Conservation (phyloP, 257 asterid species). For the Nicotiana knightiana region DNA sequence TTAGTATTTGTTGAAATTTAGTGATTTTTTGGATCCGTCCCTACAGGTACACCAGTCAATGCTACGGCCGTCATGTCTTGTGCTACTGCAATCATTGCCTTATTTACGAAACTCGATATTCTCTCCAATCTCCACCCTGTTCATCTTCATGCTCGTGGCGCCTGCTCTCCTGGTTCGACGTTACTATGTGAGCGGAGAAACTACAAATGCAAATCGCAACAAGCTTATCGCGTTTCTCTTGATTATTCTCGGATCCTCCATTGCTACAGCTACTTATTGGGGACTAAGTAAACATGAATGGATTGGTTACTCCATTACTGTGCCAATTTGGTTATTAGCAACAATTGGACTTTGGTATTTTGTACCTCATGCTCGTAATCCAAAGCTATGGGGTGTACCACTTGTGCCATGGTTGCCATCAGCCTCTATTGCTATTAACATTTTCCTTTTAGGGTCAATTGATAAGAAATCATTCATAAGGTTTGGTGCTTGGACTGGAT, state of each 20-base stretch:
- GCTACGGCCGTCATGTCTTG: not conserved
- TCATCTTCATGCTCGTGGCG: constrained; percentile 2
- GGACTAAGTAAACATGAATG: constrained; percentile 5
- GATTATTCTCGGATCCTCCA: not conserved
- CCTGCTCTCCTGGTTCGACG: constrained; percentile 10
- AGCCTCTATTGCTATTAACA: not conserved
- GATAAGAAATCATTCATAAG: not conserved
- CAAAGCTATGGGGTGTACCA: constrained; percentile 8
- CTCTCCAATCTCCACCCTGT: constrained; percentile 10
- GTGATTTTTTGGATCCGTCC: not conserved
- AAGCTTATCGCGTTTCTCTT: not conserved
- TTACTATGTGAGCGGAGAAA: not conserved
- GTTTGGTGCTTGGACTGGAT: not conserved
- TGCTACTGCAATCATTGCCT: constrained; percentile 6
- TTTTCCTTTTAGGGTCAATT: constrained; percentile 5
- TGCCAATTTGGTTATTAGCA: constrained; percentile 7
- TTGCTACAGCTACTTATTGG: not conserved
- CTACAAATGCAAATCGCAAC: not conserved
- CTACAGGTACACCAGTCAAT: not conserved
- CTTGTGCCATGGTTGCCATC: constrained; percentile 8
- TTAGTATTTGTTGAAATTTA: not conserved
- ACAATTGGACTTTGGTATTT: constrained; percentile 8
- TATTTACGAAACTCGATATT: constrained; percentile 2
- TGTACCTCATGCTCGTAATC: constrained; percentile 3
- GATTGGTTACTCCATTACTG: not conserved